Evolutionary conservation across 2,329 filamentous ascomycete species (phyloP).

Genomic region (Pestalotiopsis fici): DNA sequence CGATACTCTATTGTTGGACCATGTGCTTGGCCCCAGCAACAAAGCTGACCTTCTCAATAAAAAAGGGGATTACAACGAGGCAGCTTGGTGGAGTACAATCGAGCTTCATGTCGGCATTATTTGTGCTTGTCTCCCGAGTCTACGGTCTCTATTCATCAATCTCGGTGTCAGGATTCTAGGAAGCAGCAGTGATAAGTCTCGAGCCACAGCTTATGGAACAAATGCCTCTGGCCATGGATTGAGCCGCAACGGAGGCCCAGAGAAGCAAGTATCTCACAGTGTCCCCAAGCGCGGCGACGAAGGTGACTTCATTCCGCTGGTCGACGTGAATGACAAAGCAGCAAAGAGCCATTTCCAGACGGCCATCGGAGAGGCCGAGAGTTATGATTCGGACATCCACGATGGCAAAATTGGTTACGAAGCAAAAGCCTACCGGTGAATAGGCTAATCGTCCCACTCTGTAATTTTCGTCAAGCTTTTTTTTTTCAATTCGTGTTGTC

Average conservation of each 20-base stretch:
- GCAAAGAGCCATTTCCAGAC: neutral
- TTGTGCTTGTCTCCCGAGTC: slow-evolving; percentile 43
- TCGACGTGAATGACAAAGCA: slow-evolving; percentile 9
- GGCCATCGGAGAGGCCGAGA: neutral
- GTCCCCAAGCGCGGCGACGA: slow-evolving; percentile 16
- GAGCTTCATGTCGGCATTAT: slow-evolving; percentile 44
- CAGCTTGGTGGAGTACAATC: slow-evolving; percentile 40
- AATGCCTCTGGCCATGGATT: neutral
- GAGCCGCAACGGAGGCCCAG: neutral
- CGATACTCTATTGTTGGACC: neutral
- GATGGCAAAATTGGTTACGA: neutral
- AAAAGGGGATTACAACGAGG: slow-evolving; percentile 39
- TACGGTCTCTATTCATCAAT: slow-evolving; percentile 24
- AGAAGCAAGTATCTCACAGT: neutral
- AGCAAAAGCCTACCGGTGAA: neutral
- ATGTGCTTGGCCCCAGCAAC: slow-evolving; percentile 33
- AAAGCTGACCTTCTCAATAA: slow-evolving; percentile 35
- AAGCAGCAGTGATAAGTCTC: slow-evolving; percentile 10
- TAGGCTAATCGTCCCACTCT: neutral
- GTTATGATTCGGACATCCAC: neutral
- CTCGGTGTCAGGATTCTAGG: slow-evolving; percentile 15
- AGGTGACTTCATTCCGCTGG: slow-evolving; percentile 18
- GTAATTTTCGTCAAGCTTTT: neutral
- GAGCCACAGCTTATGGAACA: slow-evolving; percentile 4
- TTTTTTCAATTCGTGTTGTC: neutral